A percentile compares a stretch with the other conserved stretches of the same genome.
Evolutionary conservation across 306 rosid genomes (phyloP).

Genomic region (Cercis canadensis): DNA sequence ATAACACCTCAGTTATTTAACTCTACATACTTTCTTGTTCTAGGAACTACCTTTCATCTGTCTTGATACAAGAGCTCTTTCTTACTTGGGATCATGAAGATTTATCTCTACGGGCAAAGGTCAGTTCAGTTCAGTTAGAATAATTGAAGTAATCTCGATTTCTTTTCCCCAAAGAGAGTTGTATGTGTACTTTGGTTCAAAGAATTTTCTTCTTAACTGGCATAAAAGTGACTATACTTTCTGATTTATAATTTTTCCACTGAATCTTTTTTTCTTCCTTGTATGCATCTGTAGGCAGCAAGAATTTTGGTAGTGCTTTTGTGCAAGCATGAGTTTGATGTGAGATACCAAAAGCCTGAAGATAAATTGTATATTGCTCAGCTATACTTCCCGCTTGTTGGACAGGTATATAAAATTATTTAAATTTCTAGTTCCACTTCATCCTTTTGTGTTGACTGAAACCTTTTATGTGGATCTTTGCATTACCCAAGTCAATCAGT

Average conservation of each 20-base stretch:
- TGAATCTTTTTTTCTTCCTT: conserved; percentile 26
- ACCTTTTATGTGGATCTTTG: conserved; percentile 16
- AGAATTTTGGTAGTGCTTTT: conserved; percentile 90
- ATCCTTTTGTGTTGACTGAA: conserved; percentile 5
- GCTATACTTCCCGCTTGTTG: conserved; percentile 92
- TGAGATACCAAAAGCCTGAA: conserved; percentile 97
- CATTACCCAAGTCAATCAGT: not conserved
- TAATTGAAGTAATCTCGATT: conserved; percentile 17
- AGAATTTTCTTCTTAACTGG: not conserved
- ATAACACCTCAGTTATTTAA: conserved; percentile 2
- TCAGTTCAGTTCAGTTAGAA: conserved; percentile 45
- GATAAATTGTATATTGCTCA: conserved; percentile 97
- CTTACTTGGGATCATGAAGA: conserved; percentile 99
- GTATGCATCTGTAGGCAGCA: conserved; percentile 71
- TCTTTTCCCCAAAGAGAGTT: conserved; percentile 22
- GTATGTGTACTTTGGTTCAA: not conserved
- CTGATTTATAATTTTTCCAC: conserved; percentile 9
- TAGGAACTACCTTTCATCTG: conserved; percentile 98
- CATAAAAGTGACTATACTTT: not conserved
- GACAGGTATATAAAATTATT: conserved; percentile 65
- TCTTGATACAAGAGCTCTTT: conserved; percentile 94
- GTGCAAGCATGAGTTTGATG: conserved; percentile 99
- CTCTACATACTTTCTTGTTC: conserved; percentile 12
- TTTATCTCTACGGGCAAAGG: conserved; percentile 88
- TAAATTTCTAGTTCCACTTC: conserved; percentile 8